These are phyloP conservation scores for bread wheat (Triticum aestivum) DNA, from an alignment of 176 grass and related monocot genomes.

Conservation along the genomic window IWGSC_CS_RefSeq_v2.1 NC_057794.1:537031301-537031800, in stretches of 20 bases:
- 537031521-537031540: slow-evolving; percentile 7
- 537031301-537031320: not conserved
- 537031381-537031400: not conserved
- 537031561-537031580: slow-evolving; percentile 95
- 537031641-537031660: not conserved
- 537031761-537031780: slow-evolving; percentile 94
- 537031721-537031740: slow-evolving; percentile 74
- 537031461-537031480: not conserved
- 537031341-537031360: not conserved
- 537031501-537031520: not conserved
- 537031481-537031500: not conserved
- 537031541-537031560: slow-evolving; percentile 82
- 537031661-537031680: not conserved
- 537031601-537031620: slow-evolving; percentile 92
- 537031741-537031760: slow-evolving; percentile 86
- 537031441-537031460: not conserved
- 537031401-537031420: not conserved
- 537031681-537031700: not conserved
- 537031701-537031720: not conserved
- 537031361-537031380: not conserved
- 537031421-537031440: not conserved
- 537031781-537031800: slow-evolving; percentile 57
- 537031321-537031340: not conserved
- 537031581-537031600: slow-evolving; percentile 75
- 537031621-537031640: slow-evolving; percentile 38